Percentiles rank a stretch among this genome's conserved stretches.
Conservation (phyloP, 2,329 filamentous ascomycete genomes). For the Phyllosticta citriasiana region DNA sequence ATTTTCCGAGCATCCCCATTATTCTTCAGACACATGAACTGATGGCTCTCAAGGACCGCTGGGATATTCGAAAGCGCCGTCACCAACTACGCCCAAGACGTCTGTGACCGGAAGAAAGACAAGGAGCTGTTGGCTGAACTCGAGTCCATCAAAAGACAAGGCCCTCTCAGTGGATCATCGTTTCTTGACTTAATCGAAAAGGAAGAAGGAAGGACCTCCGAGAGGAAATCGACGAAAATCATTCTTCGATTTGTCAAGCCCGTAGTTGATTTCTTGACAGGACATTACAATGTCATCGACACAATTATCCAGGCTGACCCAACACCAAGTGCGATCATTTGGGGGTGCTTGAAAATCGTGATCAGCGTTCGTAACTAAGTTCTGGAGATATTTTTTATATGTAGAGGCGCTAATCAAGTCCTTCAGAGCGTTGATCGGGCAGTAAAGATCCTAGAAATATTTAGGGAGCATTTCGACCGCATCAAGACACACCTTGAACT, state of each 20-base stretch:
- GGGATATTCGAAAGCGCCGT: neutral
- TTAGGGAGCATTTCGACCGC: neutral
- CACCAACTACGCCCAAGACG: neutral
- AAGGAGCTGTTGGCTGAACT: neutral
- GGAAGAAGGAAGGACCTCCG: neutral
- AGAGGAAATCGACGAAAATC: neutral
- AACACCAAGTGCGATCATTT: conserved; percentile 11
- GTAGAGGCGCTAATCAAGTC: neutral
- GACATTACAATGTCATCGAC: conserved; percentile 4
- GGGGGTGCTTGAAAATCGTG: conserved; percentile 11
- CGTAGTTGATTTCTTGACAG: neutral
- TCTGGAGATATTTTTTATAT: neutral
- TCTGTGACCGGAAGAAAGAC: neutral
- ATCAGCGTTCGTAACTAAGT: conserved; percentile 7
- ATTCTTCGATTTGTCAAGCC: neutral
- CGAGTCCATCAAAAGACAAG: neutral
- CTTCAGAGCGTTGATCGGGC: neutral
- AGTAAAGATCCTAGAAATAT: neutral
- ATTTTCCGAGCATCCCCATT: too few relatives aligned
- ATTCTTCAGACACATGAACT: too few relatives aligned
- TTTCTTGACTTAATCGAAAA: neutral
- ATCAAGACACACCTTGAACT: neutral
- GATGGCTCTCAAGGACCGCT: too few relatives aligned
- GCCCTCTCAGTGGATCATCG: neutral
- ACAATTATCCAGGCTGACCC: conserved; percentile 10